Conservation (phyloP, 2,329 filamentous ascomycete species). For the Hypoxylon sp. region DNA sequence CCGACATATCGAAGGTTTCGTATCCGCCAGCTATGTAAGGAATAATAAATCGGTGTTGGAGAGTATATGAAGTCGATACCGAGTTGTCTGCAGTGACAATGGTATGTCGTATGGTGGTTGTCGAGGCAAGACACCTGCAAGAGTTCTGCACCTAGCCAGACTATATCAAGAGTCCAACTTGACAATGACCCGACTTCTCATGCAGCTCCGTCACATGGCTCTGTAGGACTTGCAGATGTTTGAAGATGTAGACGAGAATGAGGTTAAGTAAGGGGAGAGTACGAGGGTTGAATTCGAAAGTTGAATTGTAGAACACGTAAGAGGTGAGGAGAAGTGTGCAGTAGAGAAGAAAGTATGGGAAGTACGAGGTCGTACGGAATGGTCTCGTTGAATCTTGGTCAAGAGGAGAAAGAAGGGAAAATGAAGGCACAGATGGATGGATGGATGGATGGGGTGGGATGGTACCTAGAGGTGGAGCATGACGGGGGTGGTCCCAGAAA, state of each 20-base stretch:
- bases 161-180: conserved; percentile 53
- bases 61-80: conserved; percentile 21
- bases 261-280: conserved; percentile 9
- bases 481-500: conserved; percentile 42
- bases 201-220: conserved; percentile 54
- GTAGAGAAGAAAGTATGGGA: conserved; percentile 42
- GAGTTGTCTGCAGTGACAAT: conserved; percentile 31
- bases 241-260: conserved; percentile 3
- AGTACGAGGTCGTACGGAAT: conserved; percentile 51
- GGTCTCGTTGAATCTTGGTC: conserved; percentile 49
- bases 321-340: conserved; percentile 22
- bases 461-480: conserved; percentile 42
- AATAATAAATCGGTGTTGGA: conserved; percentile 20
- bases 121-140: conserved; percentile 50
- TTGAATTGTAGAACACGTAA: conserved; percentile 25
- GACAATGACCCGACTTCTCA: conserved; percentile 53
- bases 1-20: conserved; percentile 61
- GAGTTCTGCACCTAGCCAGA: conserved; percentile 54
- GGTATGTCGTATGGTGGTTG: conserved; percentile 33
- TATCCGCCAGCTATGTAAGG: conserved; percentile 26
- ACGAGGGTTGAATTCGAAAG: conserved; percentile 1
- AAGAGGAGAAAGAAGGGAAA: conserved; percentile 52
- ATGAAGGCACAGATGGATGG: conserved; percentile 46
- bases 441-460: conserved; percentile 43
- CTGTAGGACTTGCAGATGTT: conserved; percentile 34